Evolutionary conservation across 345 rosid species (phyloP).

Genomic region (Citrus unshiu): DNA sequence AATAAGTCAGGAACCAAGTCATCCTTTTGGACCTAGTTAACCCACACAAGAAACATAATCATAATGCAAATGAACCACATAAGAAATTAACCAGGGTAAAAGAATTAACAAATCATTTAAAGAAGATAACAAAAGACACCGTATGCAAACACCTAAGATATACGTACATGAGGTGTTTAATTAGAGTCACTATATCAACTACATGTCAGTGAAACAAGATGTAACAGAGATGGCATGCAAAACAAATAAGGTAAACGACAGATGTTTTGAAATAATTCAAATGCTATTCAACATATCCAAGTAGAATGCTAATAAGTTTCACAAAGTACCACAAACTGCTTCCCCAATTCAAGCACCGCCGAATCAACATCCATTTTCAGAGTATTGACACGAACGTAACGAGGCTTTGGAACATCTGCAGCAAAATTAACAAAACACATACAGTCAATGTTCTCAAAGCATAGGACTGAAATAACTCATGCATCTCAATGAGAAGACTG

Average conservation of each 20-base stretch:
- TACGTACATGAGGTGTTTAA: not conserved
- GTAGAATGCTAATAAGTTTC: conserved; percentile 2
- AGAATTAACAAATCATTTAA: not conserved
- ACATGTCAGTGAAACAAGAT: not conserved
- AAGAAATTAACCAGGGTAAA: not conserved
- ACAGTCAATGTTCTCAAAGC: not conserved
- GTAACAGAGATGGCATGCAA: not conserved
- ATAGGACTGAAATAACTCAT: not conserved
- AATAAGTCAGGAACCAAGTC: conserved; percentile 66
- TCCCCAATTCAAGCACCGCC: conserved; percentile 56
- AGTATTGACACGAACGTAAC: conserved; percentile 85
- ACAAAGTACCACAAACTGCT: conserved; percentile 47
- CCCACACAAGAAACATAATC: conserved; percentile 6
- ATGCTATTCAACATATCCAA: conserved; percentile 9
- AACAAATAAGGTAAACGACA: not conserved
- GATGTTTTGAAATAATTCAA: not conserved
- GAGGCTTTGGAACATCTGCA: conserved; percentile 66
- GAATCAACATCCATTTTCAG: conserved; percentile 69
- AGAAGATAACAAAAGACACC: not conserved
- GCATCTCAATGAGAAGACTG: not conserved
- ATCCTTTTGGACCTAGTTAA: conserved; percentile 69
- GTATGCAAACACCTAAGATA: not conserved
- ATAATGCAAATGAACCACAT: not conserved
- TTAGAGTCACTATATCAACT: not conserved
- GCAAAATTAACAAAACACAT: conserved; percentile 15